Percentiles rank a stretch among this genome's conserved stretches.
Evolutionary conservation across 108 stramenopile species (phyloP).

Genomic region (Stephanodiscus triporus): DNA sequence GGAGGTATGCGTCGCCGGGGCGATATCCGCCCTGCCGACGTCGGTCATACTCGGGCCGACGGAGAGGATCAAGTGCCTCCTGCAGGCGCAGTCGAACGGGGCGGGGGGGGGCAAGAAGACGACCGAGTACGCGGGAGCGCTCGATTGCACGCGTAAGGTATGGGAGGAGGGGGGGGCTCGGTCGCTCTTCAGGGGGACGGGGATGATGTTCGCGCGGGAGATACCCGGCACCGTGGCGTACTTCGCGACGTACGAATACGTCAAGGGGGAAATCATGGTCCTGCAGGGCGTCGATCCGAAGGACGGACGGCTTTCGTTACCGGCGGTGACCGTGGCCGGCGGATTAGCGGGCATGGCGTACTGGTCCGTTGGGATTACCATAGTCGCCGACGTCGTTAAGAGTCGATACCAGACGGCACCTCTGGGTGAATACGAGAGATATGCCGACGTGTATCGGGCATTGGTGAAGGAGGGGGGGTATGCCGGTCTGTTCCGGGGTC

Average conservation of each 20-base stretch:
- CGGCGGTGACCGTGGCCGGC: constrained; percentile 76
- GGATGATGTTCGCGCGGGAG: constrained; percentile 78
- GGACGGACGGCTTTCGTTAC: constrained; percentile 47
- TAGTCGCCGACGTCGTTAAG: constrained; percentile 75
- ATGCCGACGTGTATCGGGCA: constrained; percentile 62
- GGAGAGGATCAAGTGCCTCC: constrained; percentile 86
- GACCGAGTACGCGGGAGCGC: constrained; percentile 62
- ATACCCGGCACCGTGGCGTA: constrained; percentile 83
- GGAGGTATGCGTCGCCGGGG: constrained; percentile 74
- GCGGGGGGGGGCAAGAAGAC: too few relatives aligned
- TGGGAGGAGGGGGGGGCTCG: constrained; percentile 64
- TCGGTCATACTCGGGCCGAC: constrained; percentile 80
- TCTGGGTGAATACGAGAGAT: constrained; percentile 67
- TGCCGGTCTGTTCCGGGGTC: constrained; percentile 72
- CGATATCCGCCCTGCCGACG: constrained; percentile 76
- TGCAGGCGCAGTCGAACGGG: constrained; percentile 67
- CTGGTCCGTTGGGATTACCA: constrained; percentile 77
- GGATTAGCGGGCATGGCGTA: constrained; percentile 87
- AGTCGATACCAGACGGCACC: constrained; percentile 82
- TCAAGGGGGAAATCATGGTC: constrained; percentile 57
- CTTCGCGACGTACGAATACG: constrained; percentile 81
- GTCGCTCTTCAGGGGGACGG: constrained; percentile 77
- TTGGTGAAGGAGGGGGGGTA: constrained; percentile 76
- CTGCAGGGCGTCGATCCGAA: constrained; percentile 26
- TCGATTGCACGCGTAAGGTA: constrained; percentile 72